Base-by-base conservation (phyloP, 805 yeast species). In the Saccharomyces cerevisiae region DNA sequence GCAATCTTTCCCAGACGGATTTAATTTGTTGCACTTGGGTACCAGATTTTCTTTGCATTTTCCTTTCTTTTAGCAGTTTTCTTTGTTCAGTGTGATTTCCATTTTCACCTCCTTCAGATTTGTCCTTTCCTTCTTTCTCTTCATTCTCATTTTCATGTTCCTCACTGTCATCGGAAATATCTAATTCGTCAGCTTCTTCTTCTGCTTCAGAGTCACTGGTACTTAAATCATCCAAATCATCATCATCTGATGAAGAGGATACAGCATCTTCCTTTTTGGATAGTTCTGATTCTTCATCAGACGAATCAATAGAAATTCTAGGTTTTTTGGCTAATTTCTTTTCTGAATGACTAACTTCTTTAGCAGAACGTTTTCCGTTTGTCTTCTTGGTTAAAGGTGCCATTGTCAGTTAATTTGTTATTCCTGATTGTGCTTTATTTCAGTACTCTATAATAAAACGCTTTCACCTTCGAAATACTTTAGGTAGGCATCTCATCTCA, bases 41-140 rank as follows among this genome's bases (percentile, higher is more conserved):
- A 63, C 97, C 98, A n/a, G 94, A 80, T 67, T 86, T 88, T 75
- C 96, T 83, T 67, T 84, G 82, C 59, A 89, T 74, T 71, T 91
- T 92, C 73, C 99, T 83, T 68, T 91, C 97, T 55, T 82, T 81
- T 41, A 86, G 76, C 41, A 84, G 67, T 63, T 83, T 83, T 69
- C 84, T 84, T 72, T 92, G 97, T 68, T 89, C 96, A 29, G 84
- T 84, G 67, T 89, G 95, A 59, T 77, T 73, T 53, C 77, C 77
- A 56, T 69, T 71, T 26, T 69, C 69, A 56, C 69, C 71, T 22
- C 69, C 69, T 2, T 62, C 67, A 9, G 63, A 72, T 14, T 64
- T 70, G 14, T 65, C 68, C 5, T 62, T 68, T 13, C 68, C 73
- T 48, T 61, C 66, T 29, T 60, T 66, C 11, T 59, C 63, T 28